Evolutionary conservation across 139 green algal genomes (phyloP).

Genomic region (Chlamydomonas schloesseri): DNA sequence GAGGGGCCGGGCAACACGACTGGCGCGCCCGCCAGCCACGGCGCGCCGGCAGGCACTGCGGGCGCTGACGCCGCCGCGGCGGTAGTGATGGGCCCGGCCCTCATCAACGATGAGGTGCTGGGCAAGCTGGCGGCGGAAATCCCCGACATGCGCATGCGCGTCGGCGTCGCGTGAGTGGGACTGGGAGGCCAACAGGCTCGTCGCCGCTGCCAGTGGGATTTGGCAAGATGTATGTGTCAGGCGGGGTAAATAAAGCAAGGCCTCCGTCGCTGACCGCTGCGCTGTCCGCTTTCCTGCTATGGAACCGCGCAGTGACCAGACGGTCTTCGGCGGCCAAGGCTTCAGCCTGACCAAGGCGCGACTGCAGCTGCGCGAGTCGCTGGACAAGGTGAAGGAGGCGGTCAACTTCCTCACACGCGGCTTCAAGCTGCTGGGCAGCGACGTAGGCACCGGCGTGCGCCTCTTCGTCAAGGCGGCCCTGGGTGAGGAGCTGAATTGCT

Average conservation of each 20-base stretch:
- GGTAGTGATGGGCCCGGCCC: background rate
- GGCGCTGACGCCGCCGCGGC: background rate
- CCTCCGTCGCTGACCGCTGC: too few species aligned
- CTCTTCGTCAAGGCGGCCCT: constrained; percentile 84
- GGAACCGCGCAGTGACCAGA: constrained; percentile 62
- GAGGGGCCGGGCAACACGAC: background rate
- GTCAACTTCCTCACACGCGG: constrained; percentile 86
- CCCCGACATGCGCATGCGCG: constrained; percentile 86
- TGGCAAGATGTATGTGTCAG: too few species aligned
- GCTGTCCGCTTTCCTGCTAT: background rate
- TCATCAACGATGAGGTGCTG: constrained; percentile 84
- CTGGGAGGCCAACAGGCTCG: too few species aligned
- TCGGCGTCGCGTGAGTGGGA: constrained; percentile 80
- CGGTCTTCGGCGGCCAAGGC: constrained; percentile 79
- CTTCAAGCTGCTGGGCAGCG: constrained; percentile 82
- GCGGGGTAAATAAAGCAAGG: too few species aligned
- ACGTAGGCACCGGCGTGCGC: constrained; percentile 68
- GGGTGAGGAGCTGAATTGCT: too few species aligned
- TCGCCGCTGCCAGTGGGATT: too few species aligned
- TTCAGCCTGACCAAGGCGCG: constrained; percentile 74
- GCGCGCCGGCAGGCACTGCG: background rate
- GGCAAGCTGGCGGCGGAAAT: constrained; percentile 87
- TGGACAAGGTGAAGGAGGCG: constrained; percentile 81
- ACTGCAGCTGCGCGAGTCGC: constrained; percentile 69
- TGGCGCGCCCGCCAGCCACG: background rate